These are phyloP conservation scores for Candida yuanshanica DNA, from an alignment of 805 yeast genomes.

Conservation along the genomic window DNA sequence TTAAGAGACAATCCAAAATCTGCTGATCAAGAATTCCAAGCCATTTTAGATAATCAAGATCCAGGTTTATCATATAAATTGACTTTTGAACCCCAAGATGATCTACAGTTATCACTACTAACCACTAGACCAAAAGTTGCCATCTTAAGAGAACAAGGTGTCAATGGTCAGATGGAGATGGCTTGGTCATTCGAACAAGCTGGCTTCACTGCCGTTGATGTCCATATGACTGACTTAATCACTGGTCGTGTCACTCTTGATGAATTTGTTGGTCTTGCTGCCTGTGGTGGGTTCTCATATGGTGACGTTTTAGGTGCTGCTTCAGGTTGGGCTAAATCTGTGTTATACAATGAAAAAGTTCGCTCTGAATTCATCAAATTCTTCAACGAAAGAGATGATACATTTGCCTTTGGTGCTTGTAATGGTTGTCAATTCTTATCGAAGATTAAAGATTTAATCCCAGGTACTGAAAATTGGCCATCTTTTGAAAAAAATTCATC, in stretches of 20 bases:
- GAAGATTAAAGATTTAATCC: conserved; percentile 77
- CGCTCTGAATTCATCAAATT: conserved; percentile 72
- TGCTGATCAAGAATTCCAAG: conserved; percentile 78
- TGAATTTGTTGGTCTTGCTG: conserved; percentile 89
- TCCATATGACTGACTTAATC: conserved; percentile 91
- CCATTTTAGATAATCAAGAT: conserved; percentile 72
- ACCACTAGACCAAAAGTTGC: conserved; percentile 79
- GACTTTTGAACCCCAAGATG: conserved; percentile 57
- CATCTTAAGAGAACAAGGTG: conserved; percentile 96
- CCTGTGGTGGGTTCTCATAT: conserved; percentile 98
- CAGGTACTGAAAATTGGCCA: conserved; percentile 96
- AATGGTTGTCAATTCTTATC: conserved; percentile 97
- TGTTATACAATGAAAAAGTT: conserved; percentile 73
- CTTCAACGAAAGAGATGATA: conserved; percentile 81
- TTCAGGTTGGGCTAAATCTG: conserved; percentile 98
- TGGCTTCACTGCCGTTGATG: conserved; percentile 91
- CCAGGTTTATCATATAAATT: conserved; percentile 86
- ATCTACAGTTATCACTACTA: conserved; percentile 33
- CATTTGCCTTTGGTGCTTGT: conserved; percentile 97
- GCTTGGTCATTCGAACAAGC: conserved; percentile 95
- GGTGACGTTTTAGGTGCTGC: conserved; percentile 99
- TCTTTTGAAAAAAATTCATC: conserved; percentile 83
- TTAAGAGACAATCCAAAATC: conserved; percentile 91
- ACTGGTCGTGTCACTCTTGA: conserved; percentile 65
- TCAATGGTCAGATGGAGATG: conserved; percentile 97